These are phyloP conservation scores for Solanum arcanum DNA, from an alignment of 257 asterid species.

Conservation along the genomic window DNA sequence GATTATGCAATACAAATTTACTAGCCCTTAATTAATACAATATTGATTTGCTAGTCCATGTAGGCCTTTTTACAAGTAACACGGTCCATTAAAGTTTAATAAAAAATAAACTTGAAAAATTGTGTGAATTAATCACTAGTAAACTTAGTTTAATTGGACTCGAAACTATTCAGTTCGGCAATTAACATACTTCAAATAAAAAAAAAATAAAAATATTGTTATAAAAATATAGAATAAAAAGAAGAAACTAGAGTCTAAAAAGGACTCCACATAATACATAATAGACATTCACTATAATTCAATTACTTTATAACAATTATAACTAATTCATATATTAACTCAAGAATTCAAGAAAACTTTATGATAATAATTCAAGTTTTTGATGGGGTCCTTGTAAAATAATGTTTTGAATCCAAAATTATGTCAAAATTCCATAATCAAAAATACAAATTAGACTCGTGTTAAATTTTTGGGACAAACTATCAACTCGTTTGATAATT, in stretches of 20 bases:
- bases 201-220: neutral
- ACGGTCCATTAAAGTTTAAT: neutral
- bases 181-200: neutral
- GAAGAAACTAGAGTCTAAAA: too few relatives aligned
- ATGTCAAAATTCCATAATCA: neutral
- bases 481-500: neutral
- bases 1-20: neutral
- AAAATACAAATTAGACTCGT: neutral
- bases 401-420: neutral
- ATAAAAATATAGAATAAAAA: too few relatives aligned
- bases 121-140: neutral
- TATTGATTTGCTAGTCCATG: neutral
- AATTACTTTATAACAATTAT: neutral
- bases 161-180: neutral
- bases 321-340: neutral
- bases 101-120: neutral
- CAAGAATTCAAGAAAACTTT: neutral
- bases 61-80: neutral
- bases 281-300: too few relatives aligned
- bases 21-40: neutral
- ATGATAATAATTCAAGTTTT: neutral
- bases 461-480: neutral
- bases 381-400: neutral
- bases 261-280: too few relatives aligned
- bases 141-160: neutral